A percentile compares a stretch with the other conserved stretches of the same genome.
Conservation (phyloP, 257 asterid genomes). For the Rhazya stricta region DNA sequence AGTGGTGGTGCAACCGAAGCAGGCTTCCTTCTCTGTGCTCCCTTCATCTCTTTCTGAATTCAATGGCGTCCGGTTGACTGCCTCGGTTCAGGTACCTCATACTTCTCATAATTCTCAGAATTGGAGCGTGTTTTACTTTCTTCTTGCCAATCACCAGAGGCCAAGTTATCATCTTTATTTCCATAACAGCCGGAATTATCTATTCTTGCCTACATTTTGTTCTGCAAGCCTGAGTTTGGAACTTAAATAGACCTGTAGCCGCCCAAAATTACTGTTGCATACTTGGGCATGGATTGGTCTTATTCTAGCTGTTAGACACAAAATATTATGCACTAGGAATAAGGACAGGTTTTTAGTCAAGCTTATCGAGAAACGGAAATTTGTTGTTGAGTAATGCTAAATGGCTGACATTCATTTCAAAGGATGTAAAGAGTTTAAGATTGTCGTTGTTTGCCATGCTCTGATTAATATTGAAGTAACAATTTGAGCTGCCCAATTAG, state of each 20-base stretch:
- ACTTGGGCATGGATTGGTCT: neutral
- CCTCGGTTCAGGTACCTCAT: constrained; percentile 60
- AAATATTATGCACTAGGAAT: neutral
- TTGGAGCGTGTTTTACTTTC: neutral
- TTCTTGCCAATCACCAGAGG: neutral
- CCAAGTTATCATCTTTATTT: neutral
- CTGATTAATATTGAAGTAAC: neutral
- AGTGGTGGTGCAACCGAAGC: constrained; percentile 72
- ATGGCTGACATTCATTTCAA: neutral
- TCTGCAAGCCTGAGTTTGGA: neutral
- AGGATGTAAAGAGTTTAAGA: neutral
- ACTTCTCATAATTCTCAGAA: neutral
- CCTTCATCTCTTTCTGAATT: constrained; percentile 76
- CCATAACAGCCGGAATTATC: neutral
- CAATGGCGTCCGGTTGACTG: constrained; percentile 57
- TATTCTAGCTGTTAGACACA: neutral
- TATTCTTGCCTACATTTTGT: neutral
- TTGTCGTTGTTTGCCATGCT: neutral
- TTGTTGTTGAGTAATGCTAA: neutral
- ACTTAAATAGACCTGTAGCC: neutral
- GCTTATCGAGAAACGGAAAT: neutral
- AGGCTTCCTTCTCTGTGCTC: constrained; percentile 52
- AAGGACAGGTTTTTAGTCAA: neutral
- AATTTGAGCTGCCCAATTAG: too few species aligned
- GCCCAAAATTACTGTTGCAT: neutral